A percentile compares a stretch with the other conserved stretches of the same genome.
These are phyloP conservation scores for Funneliformis mosseae DNA, from an alignment of 192 early-diverging fungal genomes.

Conservation along the genomic window DNA sequence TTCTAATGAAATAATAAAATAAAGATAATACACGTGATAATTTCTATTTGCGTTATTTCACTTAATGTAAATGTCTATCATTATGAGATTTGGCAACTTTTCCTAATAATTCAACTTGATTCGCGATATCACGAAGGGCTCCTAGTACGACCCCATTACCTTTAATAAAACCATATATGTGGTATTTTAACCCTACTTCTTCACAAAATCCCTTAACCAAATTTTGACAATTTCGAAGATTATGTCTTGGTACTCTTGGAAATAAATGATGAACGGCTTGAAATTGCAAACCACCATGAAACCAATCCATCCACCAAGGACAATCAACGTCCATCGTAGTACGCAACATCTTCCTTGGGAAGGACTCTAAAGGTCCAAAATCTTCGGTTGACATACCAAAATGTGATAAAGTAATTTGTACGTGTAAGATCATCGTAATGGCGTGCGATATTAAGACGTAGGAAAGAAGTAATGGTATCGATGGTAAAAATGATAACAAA, in stretches of 20 bases:
- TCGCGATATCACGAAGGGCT: conserved; percentile 75
- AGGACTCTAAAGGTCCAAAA: conserved; percentile 72
- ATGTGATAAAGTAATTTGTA: conserved; percentile 96
- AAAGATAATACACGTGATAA: neutral
- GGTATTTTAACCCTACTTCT: conserved; percentile 75
- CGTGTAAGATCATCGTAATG: conserved; percentile 82
- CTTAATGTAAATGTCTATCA: conserved; percentile 15
- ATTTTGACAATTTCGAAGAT: conserved; percentile 71
- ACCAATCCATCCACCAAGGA: conserved; percentile 92
- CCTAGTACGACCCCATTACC: conserved; percentile 79
- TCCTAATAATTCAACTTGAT: conserved; percentile 63
- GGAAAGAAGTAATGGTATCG: conserved; percentile 59
- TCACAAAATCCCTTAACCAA: conserved; percentile 75
- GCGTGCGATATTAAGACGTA: conserved; percentile 82
- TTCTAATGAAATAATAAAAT: neutral
- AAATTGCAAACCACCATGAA: conserved; percentile 96
- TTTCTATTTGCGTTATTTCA: neutral
- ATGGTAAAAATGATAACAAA: conserved; percentile 71
- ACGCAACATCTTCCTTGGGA: conserved; percentile 81
- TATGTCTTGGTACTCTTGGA: conserved; percentile 90
- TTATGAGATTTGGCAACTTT: conserved; percentile 53
- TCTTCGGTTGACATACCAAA: conserved; percentile 92
- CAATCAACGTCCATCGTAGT: conserved; percentile 98
- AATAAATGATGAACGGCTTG: conserved; percentile 97
- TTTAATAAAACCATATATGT: conserved; percentile 79